These are phyloP conservation scores for Musa troglodytarum DNA, from an alignment of 176 grass and related monocot species.

Conservation along the genomic window DNA sequence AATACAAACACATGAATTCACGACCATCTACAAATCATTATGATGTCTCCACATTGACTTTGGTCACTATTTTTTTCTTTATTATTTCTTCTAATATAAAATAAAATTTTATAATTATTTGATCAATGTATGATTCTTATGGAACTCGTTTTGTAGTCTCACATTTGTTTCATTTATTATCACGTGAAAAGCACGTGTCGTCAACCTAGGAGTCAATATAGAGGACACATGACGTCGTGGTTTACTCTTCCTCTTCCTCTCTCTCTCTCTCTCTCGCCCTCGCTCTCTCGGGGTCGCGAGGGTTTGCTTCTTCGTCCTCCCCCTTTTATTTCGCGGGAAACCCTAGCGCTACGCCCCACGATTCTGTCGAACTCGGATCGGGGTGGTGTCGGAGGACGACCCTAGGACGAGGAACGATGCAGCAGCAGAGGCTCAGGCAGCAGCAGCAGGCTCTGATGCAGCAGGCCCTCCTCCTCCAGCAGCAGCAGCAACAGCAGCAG, in stretches of 20 bases:
- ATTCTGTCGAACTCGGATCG: neutral
- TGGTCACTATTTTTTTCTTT: no score
- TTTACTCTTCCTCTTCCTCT: no score
- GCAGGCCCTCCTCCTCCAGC: conserved; percentile 23
- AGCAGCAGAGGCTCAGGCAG: conserved; percentile 57
- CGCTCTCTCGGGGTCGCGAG: neutral
- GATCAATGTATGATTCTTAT: no score
- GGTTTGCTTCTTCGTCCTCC: neutral
- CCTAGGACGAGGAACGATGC: conserved; percentile 32
- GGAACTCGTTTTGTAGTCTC: no score
- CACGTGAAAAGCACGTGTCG: neutral
- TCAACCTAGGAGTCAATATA: neutral
- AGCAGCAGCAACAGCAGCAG: conserved; percentile 45
- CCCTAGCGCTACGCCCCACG: neutral
- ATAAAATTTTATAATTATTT: no score
- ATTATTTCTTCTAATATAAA: no score
- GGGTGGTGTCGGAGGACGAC: neutral
- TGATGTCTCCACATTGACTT: no score
- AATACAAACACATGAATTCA: no score
- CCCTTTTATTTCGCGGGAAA: neutral
- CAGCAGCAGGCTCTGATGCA: conserved; percentile 44
- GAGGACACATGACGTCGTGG: neutral
- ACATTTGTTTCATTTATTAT: no score
- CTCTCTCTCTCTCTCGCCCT: neutral
- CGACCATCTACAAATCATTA: no score